These are phyloP conservation scores for Berberis vulgaris DNA, from an alignment of 164 flowering plant genomes.

Conservation along the genomic window DNA sequence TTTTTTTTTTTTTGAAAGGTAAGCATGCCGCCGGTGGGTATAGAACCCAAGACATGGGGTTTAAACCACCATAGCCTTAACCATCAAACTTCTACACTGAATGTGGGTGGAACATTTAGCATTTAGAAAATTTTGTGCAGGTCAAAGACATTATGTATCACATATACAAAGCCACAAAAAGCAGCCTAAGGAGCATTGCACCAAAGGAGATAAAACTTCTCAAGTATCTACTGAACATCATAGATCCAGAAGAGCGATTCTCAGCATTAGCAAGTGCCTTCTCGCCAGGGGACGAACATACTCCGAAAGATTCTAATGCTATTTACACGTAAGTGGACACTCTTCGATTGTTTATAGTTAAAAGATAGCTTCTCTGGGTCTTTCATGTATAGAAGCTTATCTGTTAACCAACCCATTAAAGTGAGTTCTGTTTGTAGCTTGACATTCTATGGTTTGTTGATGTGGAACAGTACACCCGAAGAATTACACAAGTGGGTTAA, in stretches of 20 bases:
- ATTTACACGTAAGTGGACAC: slow-evolving; percentile 56
- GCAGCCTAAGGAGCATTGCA: slow-evolving; percentile 74
- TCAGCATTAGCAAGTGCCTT: slow-evolving; percentile 88
- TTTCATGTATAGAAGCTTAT: background rate
- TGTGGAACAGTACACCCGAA: slow-evolving; percentile 63
- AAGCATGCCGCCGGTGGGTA: too few relatives aligned
- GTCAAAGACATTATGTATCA: slow-evolving; percentile 92
- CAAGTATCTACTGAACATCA: slow-evolving; percentile 75
- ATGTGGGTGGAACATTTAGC: background rate
- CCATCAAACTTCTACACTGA: too few relatives aligned
- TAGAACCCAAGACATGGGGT: too few relatives aligned
- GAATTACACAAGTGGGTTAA: slow-evolving; percentile 92
- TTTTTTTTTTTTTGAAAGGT: too few relatives aligned
- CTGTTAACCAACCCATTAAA: background rate
- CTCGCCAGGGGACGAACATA: slow-evolving; percentile 71
- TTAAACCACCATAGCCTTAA: too few relatives aligned
- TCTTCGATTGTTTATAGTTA: background rate
- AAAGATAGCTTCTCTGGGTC: background rate
- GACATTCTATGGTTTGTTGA: slow-evolving; percentile 1
- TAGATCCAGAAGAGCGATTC: slow-evolving; percentile 95
- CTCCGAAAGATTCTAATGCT: slow-evolving; percentile 50
- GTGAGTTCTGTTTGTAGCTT: background rate
- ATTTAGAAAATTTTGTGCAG: slow-evolving; percentile 27
- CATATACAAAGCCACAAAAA: slow-evolving; percentile 76
- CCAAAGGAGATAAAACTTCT: slow-evolving; percentile 94